Evolutionary conservation across 768 basidiomycete species (phyloP).

Genomic region (Chalciporus piperatus): DNA sequence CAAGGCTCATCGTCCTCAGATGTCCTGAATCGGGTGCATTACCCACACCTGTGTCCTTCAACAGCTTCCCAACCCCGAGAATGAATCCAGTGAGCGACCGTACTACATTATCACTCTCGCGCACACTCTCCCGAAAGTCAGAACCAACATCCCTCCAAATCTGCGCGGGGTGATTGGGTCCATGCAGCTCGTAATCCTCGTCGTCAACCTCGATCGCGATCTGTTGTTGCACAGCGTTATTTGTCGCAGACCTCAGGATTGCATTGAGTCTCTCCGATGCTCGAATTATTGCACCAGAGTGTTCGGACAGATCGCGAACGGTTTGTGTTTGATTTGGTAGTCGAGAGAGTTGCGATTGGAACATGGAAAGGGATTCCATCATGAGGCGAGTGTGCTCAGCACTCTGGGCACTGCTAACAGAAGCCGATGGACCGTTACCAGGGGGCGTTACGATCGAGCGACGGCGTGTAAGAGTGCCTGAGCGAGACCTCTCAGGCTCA

Average conservation of each 20-base stretch:
- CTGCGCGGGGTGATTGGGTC: slow-evolving; percentile 42
- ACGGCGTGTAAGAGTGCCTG: slow-evolving; percentile 8
- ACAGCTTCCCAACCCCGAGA: slow-evolving; percentile 67
- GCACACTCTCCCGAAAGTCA: slow-evolving; percentile 69
- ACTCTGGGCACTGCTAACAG: slow-evolving; percentile 19
- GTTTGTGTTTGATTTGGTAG: slow-evolving; percentile 45
- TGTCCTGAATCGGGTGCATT: slow-evolving; percentile 32
- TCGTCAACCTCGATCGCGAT: slow-evolving; percentile 73
- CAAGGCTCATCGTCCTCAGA: slow-evolving; percentile 53
- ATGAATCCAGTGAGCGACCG: slow-evolving; percentile 73
- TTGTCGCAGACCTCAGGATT: slow-evolving; percentile 53
- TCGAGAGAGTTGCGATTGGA: slow-evolving; percentile 63
- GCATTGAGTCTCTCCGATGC: slow-evolving; percentile 66
- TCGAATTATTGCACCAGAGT: slow-evolving; percentile 61
- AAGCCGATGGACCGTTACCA: slow-evolving; percentile 11
- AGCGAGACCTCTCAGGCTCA: slow-evolving; percentile 15
- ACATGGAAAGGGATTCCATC: slow-evolving; percentile 65
- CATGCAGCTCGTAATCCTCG: slow-evolving; percentile 26
- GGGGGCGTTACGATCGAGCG: slow-evolving; percentile 19
- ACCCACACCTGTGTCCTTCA: slow-evolving; percentile 50
- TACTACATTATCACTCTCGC: slow-evolving; percentile 77
- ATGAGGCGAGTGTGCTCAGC: slow-evolving; percentile 69
- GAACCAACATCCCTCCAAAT: slow-evolving; percentile 68
- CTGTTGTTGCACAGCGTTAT: slow-evolving; percentile 65
- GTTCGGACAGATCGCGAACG: slow-evolving; percentile 54